Conservation (phyloP, 2,329 filamentous ascomycete species). For the Fusarium neocosmosporiellum region DNA sequence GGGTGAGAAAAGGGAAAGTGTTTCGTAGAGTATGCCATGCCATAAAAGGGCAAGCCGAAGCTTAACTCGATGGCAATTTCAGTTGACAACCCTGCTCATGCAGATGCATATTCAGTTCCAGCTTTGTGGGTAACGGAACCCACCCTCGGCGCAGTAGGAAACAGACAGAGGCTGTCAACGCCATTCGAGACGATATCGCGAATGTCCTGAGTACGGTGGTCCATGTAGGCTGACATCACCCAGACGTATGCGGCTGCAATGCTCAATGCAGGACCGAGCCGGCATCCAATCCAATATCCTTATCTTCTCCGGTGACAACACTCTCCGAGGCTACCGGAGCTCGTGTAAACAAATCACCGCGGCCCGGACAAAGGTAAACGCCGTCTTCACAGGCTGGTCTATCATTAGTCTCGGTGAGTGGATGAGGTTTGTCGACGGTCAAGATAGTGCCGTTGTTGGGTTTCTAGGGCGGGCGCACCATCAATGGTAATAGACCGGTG, state of each 20-base stretch:
- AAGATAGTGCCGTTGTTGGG: background rate
- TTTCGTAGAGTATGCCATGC: background rate
- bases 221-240: background rate
- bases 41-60: background rate
- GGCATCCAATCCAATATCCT: background rate
- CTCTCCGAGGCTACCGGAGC: background rate
- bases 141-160: background rate
- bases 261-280: background rate
- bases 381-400: background rate
- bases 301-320: background rate
- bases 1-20: background rate
- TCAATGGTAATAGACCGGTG: conserved; percentile 11
- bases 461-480: conserved; percentile 25
- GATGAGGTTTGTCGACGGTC: conserved; percentile 17
- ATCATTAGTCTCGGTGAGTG: conserved; percentile 17
- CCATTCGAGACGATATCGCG: background rate
- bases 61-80: background rate
- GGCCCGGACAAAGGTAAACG: background rate
- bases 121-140: background rate
- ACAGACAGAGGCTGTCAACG: background rate
- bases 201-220: background rate
- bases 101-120: background rate
- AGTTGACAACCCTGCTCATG: conserved; percentile 1
- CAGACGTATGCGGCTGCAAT: background rate
- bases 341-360: background rate